Base-by-base conservation (phyloP, 805 yeast genomes). In the Metschnikowia cerradonensis region DNA sequence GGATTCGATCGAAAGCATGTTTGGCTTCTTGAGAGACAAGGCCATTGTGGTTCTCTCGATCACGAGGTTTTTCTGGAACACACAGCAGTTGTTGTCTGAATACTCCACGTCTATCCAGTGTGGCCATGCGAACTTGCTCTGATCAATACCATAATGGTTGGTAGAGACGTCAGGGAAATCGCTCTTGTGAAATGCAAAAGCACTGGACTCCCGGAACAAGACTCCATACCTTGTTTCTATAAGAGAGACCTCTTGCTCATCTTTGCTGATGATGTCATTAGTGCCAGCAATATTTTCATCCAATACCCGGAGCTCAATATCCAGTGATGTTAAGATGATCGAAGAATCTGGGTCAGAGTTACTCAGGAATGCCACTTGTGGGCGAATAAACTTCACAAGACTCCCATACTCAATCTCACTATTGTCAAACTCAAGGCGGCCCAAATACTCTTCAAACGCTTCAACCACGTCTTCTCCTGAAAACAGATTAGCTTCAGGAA, bases 281-380 rank as follows among this genome's bases (percentile, higher is more conserved):
- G 72, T 71, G 14, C 76, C 76, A 15, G 71, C 71, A 37, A 73
- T 72, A 41, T 73, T 72, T 3, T 79, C 67, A 0, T 68, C 58
- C 20, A 83, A 66, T 6, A 80, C 71, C 47, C 84, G 78, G 52
- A 79, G 61, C 51, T 83, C 86, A 48, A 84, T 72, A 57, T 83
- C 87, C 54, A 78, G 77, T 0, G 87, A 78, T 3, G 83, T 71
- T 2, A 83, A 57, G 33, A 83, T 61, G 6, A 80, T 73, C 50
- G 83, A 79, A 1, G 80, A 69, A 13, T 76, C 67, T 0, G 71
- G 73, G 44, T 76, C 79, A 17, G 67, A 65, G 13, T 75, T 76
- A 19, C 81, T 74, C 10, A 73, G 68, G 22, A 81, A 59, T 63
- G 91, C 97, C 43, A 90, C 80, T 65, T 92, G 97, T 0, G 97